A percentile compares a stretch with the other conserved stretches of the same genome.
These are phyloP conservation scores for Xenosphaeropsis pyriputrescens DNA, from an alignment of 2,329 filamentous ascomycete genomes.

Conservation along the genomic window DNA sequence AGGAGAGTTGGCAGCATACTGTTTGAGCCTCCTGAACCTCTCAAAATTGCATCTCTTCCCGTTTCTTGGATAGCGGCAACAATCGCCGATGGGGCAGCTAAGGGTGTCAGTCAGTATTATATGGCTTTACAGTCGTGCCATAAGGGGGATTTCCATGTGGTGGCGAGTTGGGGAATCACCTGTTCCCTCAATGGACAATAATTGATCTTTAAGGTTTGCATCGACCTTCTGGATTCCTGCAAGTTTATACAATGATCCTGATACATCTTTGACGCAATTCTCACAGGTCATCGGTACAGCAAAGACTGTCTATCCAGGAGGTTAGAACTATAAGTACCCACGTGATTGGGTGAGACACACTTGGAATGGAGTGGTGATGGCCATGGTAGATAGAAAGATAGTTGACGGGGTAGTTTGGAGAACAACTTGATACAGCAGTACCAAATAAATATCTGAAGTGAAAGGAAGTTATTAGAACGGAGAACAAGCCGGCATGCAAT, in stretches of 20 bases:
- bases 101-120: constrained; percentile 1
- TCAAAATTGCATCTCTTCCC: constrained; percentile 84
- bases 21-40: constrained; percentile 74
- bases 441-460: not conserved
- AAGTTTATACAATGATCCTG: constrained; percentile 61
- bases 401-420: not conserved
- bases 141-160: no score
- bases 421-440: not conserved
- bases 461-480: not conserved
- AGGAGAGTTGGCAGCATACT: constrained; percentile 36
- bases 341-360: constrained; percentile 11
- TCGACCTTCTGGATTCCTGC: constrained; percentile 72
- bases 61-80: constrained; percentile 80
- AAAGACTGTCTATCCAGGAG: constrained; percentile 59
- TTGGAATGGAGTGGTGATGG: constrained; percentile 19
- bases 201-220: constrained; percentile 67
- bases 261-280: constrained; percentile 75
- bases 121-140: no score
- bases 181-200: constrained; percentile 76
- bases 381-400: constrained; percentile 10
- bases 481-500: no score
- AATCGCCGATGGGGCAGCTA: constrained; percentile 75
- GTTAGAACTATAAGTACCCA: constrained; percentile 2
- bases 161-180: constrained; percentile 28
- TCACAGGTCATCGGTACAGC: constrained; percentile 91